Conservation (phyloP, 805 yeast species). For the Wickerhamiella occidentalis region DNA sequence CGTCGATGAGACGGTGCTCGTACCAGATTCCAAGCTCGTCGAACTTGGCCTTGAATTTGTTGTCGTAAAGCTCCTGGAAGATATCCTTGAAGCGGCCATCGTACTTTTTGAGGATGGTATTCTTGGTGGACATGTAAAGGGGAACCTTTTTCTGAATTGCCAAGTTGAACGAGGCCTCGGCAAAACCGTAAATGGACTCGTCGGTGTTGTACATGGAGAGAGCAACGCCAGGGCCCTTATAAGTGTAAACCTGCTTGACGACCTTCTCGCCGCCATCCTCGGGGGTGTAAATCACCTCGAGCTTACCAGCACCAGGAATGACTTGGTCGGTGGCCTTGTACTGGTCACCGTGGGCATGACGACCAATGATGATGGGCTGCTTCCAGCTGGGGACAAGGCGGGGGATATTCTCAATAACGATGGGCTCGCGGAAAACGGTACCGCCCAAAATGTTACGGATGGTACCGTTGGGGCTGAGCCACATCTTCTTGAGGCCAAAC, state of each 20-base stretch:
- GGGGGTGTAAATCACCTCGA: slow-evolving; percentile 68
- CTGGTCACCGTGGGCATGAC: slow-evolving; percentile 97
- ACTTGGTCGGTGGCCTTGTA: slow-evolving; percentile 85
- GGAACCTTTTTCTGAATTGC: slow-evolving; percentile 71
- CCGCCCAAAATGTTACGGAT: slow-evolving; percentile 93
- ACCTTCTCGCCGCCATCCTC: slow-evolving; percentile 43
- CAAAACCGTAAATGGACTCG: slow-evolving; percentile 80
- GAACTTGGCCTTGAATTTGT: slow-evolving; percentile 55
- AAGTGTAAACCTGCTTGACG: slow-evolving; percentile 54
- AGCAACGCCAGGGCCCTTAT: slow-evolving; percentile 65
- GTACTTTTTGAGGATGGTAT: slow-evolving; percentile 85
- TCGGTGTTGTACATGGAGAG: slow-evolving; percentile 94
- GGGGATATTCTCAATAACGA: slow-evolving; percentile 79
- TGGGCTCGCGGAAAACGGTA: slow-evolving; percentile 94
- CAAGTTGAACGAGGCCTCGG: slow-evolving; percentile 81
- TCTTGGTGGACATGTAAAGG: slow-evolving; percentile 80
- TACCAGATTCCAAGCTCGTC: slow-evolving; percentile 82
- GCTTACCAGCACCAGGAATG: slow-evolving; percentile 65
- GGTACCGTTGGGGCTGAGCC: slow-evolving; percentile 96
- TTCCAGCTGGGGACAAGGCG: slow-evolving; percentile 86
- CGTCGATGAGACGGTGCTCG: slow-evolving; percentile 93
- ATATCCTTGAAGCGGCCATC: slow-evolving; percentile 94
- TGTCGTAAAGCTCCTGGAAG: slow-evolving; percentile 68
- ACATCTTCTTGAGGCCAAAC: slow-evolving; percentile 85
- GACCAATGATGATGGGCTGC: slow-evolving; percentile 89